phyloP scores from a whole-genome alignment of 441 rosid species.

The Adansonia madagascariensis region DNA sequence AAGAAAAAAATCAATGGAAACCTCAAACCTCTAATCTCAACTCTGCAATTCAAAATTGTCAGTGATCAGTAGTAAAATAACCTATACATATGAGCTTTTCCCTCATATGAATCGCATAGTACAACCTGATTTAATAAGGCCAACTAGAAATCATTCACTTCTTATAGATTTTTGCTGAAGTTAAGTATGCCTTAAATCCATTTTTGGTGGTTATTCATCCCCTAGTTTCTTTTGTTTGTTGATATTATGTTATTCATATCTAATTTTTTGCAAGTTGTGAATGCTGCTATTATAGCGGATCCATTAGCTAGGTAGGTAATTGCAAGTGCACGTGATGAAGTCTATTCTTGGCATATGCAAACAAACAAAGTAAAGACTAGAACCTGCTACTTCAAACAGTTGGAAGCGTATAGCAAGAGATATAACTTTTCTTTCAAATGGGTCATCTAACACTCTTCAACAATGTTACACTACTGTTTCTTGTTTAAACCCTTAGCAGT shows the following conservation, averaged over 20 bases:
- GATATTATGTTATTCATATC: constrained; percentile 8
- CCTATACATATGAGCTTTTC: neutral
- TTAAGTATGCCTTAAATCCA: neutral
- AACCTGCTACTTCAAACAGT: constrained; percentile 28
- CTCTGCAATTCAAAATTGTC: neutral
- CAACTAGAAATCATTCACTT: neutral
- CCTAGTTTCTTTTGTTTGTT: neutral
- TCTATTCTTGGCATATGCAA: constrained; percentile 35
- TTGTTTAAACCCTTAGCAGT: constrained; percentile 77
- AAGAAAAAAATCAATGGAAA: neutral
- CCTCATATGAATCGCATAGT: neutral
- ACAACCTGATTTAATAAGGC: neutral
- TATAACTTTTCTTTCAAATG: constrained; percentile 33
- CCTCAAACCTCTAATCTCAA: neutral
- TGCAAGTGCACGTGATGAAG: constrained; percentile 70
- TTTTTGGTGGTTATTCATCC: neutral
- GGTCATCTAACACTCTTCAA: constrained; percentile 31
- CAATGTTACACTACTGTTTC: constrained; percentile 40
- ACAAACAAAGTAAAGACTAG: constrained; percentile 22
- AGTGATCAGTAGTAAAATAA: neutral
- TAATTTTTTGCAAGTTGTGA: constrained; percentile 52
- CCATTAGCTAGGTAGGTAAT: constrained; percentile 58
- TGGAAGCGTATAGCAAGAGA: constrained; percentile 24
- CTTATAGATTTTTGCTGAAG: neutral
- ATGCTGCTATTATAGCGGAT: constrained; percentile 87